Percentiles rank a stretch among this genome's conserved stretches.
These are phyloP conservation scores for Malassezia sympodialis DNA, from an alignment of 1,284 basidiomycete genomes.

Conservation along the genomic window DNA sequence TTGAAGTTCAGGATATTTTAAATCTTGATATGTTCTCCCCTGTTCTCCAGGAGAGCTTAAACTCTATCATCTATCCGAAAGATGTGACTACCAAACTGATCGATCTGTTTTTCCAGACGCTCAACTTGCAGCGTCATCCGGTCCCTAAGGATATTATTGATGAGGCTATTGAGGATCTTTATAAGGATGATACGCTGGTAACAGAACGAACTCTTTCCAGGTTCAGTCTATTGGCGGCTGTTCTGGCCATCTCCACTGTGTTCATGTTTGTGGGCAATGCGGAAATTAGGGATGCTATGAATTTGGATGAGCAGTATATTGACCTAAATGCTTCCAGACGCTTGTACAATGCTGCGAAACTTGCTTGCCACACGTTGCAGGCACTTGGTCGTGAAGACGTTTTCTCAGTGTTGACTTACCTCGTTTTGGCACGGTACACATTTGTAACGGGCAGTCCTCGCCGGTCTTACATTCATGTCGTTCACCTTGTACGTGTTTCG, in stretches of 20 bases:
- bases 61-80: background rate
- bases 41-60: constrained; percentile 2
- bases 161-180: background rate
- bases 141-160: constrained; percentile 5
- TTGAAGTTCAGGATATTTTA: constrained; percentile 2
- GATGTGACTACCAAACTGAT: background rate
- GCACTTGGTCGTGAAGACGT: constrained; percentile 32
- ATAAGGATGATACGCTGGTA: background rate
- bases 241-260: constrained; percentile 1
- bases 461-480: constrained; percentile 22
- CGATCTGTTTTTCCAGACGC: constrained; percentile 3
- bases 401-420: constrained; percentile 29
- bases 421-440: constrained; percentile 24
- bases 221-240: constrained; percentile 3
- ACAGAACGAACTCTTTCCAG: background rate
- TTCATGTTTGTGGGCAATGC: constrained; percentile 2
- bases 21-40: constrained; percentile 5
- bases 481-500: constrained; percentile 26
- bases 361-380: constrained; percentile 25
- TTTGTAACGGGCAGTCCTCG: constrained; percentile 1
- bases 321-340: constrained; percentile 24
- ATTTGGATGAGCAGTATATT: constrained; percentile 18
- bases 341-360: constrained; percentile 26
- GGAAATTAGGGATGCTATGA: constrained; percentile 2
- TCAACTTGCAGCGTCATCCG: constrained; percentile 12